Base-by-base conservation (phyloP, 495 filamentous ascomycete genomes). In the Platismatia glauca region DNA sequence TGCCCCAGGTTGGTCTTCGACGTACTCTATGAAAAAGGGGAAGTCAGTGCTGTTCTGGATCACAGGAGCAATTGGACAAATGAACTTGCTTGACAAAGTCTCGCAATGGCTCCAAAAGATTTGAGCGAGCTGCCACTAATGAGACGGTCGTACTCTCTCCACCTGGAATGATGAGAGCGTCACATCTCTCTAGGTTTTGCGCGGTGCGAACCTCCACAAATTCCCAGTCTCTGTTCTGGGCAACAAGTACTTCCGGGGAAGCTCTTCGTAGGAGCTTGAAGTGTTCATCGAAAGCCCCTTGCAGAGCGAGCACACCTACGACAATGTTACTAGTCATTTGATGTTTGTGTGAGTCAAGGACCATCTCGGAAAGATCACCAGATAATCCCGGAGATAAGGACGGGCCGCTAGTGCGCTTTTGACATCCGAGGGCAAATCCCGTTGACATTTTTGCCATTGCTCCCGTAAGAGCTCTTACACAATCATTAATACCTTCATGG, bases 131-230 rank as follows among this genome's bases (percentile, higher is more conserved):
- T 13, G 94, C 94, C 22, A 97, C 89, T 22, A 98, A 81, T 5
- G 91, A 89, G 69, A 98, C 92, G 8, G 92, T 88, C 7, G 94
- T 98, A 71, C 90, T 95, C 71, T 98, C 94, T 62, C 94, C 95
- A 48, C 94, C 94, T 8, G 95, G 94, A 64, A 98, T 81, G 67
- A 98, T 84, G 27, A 98, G 79, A 4, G 86, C 94, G 71, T 91
- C 85, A 76, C 91, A 96, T 68, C 63, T 68, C 15, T 78, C 76
- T 18, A 98, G 81, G 64, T 96, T 82, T 13, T 78, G 72, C 22
- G 82, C 73, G 37, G 86, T 97, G 59, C 92, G 88, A 55, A 98
- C 87, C 71, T 95, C 88, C 66, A 84, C 76, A 72, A 91, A 91
- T 63, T 69, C 67, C 77, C 90, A 86, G 66, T 76, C 69, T 58